phyloP scores from a whole-genome alignment of 805 yeast species.

The Candida insectorum region DNA sequence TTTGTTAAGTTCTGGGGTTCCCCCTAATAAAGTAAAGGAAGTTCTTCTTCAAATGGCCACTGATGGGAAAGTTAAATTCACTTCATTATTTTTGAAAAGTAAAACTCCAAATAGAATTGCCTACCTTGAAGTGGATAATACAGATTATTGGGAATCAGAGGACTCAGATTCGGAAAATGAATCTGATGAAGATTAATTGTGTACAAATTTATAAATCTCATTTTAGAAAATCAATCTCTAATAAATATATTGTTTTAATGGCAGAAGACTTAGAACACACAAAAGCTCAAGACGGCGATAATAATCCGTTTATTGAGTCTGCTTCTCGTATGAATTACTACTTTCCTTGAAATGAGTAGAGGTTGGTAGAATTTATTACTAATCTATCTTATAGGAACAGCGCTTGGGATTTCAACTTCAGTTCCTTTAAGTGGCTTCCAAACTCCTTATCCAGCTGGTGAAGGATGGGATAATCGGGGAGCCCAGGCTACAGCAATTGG shows the following conservation, averaged over 20 bases:
- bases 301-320: background rate
- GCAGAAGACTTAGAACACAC: background rate
- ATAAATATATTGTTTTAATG: too few species aligned
- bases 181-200: background rate
- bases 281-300: too few species aligned
- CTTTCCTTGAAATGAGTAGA: background rate
- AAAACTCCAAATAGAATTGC: conserved; percentile 62
- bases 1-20: conserved; percentile 50
- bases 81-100: conserved; percentile 43
- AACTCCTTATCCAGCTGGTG: conserved; percentile 27
- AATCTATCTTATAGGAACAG: too few species aligned
- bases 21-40: conserved; percentile 37
- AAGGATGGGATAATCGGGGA: conserved; percentile 41
- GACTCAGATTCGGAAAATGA: conserved; percentile 4
- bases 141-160: too few species aligned
- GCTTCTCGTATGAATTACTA: background rate
- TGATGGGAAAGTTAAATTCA: conserved; percentile 43
- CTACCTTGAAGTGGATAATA: conserved; percentile 12
- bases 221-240: too few species aligned
- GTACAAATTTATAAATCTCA: too few species aligned
- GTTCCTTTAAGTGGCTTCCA: conserved; percentile 37
- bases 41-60: conserved; percentile 46
- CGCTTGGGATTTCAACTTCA: conserved; percentile 10
- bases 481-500: conserved; percentile 11
- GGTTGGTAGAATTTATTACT: too few species aligned